Evolutionary conservation across 441 rosid genomes (phyloP).

Genomic region (Syzygium syzygioides): DNA sequence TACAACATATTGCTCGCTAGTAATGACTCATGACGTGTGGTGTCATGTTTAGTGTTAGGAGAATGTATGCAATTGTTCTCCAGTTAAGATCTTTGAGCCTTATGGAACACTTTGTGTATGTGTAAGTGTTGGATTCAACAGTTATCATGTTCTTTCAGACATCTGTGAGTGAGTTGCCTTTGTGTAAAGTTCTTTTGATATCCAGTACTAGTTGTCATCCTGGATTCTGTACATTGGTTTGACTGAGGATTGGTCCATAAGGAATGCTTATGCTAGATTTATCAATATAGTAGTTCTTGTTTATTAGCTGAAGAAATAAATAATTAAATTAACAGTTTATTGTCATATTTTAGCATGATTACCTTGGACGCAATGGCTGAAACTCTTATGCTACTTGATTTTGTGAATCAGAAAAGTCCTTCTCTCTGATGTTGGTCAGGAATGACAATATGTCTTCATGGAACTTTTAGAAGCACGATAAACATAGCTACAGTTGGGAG

Average conservation of each 20-base stretch:
- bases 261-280: background rate
- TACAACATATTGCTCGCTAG: background rate
- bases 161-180: background rate
- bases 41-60: background rate
- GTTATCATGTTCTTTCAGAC: background rate
- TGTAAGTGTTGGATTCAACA: background rate
- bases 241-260: background rate
- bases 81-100: background rate
- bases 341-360: background rate
- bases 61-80: background rate
- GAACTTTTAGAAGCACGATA: background rate
- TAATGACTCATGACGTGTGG: background rate
- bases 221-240: background rate
- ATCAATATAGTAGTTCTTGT: background rate
- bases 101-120: background rate
- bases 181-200: background rate
- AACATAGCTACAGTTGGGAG: background rate
- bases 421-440: background rate
- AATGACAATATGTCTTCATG: background rate
- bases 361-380: fast-evolving
- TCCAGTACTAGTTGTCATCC: background rate
- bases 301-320: background rate
- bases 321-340: background rate
- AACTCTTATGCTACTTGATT: background rate
- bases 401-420: background rate